Evolutionary conservation across 202 grass and related monocot genomes (phyloP).

Genomic region (Dendrocalamus latiflorus): DNA sequence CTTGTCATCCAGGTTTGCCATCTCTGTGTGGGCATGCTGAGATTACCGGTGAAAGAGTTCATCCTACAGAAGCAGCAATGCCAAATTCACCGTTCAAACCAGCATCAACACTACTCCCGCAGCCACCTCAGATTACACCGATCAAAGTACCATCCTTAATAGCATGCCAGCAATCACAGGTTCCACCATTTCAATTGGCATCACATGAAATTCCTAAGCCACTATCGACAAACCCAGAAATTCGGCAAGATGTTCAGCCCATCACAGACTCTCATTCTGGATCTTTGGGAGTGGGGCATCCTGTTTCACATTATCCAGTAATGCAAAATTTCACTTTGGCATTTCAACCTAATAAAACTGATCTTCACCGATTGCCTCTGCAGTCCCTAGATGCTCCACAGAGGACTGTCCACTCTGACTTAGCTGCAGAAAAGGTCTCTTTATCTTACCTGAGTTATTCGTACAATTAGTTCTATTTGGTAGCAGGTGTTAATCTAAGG

Average conservation of each 20-base stretch:
- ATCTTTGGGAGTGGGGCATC: not conserved
- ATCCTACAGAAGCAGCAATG: not conserved
- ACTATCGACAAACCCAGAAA: not conserved
- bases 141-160: not conserved
- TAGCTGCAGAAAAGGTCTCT: slow-evolving; percentile 10
- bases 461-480: not conserved
- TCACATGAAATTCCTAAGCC: not conserved
- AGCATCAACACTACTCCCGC: not conserved
- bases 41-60: not conserved
- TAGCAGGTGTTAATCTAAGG: not conserved
- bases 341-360: not conserved
- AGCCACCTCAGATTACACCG: not conserved
- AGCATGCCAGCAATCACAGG: not conserved
- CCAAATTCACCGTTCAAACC: not conserved
- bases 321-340: not conserved
- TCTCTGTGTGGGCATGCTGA: not conserved
- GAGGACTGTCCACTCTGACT: not conserved
- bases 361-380: not conserved
- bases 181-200: not conserved
- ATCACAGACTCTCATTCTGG: not conserved
- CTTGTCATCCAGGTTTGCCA: not conserved
- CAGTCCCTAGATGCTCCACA: not conserved
- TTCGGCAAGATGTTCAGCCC: not conserved
- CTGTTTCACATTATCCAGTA: not conserved
- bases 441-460: not conserved